phyloP scores from a whole-genome alignment of 2,329 filamentous ascomycete species.

The Stromatinia cepivora region DNA sequence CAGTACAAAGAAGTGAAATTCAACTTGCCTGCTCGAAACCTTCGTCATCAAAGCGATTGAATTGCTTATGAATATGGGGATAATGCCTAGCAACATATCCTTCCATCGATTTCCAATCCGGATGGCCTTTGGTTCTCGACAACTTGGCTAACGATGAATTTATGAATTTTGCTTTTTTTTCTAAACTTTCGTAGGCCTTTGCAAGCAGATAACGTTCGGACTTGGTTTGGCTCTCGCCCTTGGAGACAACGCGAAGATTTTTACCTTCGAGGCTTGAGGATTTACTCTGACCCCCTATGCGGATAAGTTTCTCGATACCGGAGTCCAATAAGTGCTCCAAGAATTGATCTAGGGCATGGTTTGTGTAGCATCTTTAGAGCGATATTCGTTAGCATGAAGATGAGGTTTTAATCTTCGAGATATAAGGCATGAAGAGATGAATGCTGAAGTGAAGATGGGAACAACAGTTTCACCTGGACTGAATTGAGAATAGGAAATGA shows the following conservation, averaged over 20 bases:
- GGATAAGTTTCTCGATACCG: constrained; percentile 50
- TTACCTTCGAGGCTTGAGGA: constrained; percentile 30
- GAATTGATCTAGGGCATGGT: constrained; percentile 43
- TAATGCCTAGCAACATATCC: constrained; percentile 25
- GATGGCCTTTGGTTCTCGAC: constrained; percentile 19
- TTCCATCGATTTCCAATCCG: constrained; percentile 25
- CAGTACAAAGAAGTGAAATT: no score
- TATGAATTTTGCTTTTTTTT: constrained; percentile 23
- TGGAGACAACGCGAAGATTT: constrained; percentile 32
- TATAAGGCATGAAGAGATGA: neutral
- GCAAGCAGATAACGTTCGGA: constrained; percentile 27
- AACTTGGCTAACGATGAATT: constrained; percentile 23
- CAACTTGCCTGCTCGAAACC: constrained; percentile 27
- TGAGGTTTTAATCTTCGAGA: no score
- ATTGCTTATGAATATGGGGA: constrained; percentile 29
- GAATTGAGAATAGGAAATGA: neutral
- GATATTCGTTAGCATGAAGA: neutral
- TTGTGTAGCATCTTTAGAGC: constrained; percentile 38
- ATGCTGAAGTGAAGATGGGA: neutral
- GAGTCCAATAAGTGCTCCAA: constrained; percentile 50
- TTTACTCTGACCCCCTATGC: constrained; percentile 46
- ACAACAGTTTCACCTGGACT: neutral
- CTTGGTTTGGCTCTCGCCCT: constrained; percentile 27
- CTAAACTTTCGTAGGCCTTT: constrained; percentile 23
- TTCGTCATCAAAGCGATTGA: constrained; percentile 29